phyloP scores from a whole-genome alignment of 1,284 basidiomycete species.

The Trichosporon sp. region DNA sequence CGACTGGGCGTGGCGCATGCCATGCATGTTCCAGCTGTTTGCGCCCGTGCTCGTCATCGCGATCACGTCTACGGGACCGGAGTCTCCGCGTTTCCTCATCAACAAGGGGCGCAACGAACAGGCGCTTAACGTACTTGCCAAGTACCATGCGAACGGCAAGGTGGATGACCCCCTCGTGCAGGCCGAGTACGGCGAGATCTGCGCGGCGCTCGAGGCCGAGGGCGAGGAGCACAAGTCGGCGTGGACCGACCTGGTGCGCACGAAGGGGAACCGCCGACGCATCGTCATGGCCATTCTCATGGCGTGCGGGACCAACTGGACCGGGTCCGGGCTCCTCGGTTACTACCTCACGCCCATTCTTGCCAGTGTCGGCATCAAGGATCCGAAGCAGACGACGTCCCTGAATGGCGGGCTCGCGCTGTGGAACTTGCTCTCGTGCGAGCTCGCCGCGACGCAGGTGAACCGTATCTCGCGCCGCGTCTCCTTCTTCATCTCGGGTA shows the following conservation, averaged over 20 bases:
- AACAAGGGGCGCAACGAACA: slow-evolving; percentile 62
- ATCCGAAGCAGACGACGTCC: slow-evolving; percentile 35
- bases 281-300: slow-evolving; percentile 35
- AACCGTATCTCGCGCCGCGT: slow-evolving; percentile 31
- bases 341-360: slow-evolving; percentile 43
- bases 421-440: slow-evolving; percentile 32
- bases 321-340: slow-evolving; percentile 40
- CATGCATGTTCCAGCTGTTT: slow-evolving; percentile 20
- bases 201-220: slow-evolving; percentile 51
- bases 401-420: slow-evolving; percentile 34
- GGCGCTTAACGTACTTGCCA: slow-evolving; percentile 63
- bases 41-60: slow-evolving; percentile 12
- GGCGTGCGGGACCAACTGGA: slow-evolving; percentile 30
- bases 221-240: slow-evolving; percentile 28
- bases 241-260: slow-evolving; percentile 44
- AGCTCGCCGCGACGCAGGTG: slow-evolving; percentile 22
- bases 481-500: slow-evolving; percentile 33
- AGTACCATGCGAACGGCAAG: slow-evolving; percentile 63
- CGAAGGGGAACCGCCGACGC: slow-evolving; percentile 57
- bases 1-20: slow-evolving; percentile 22
- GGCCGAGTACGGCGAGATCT: slow-evolving; percentile 57
- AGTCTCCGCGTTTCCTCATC: slow-evolving; percentile 70
- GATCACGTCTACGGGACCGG: slow-evolving; percentile 58
- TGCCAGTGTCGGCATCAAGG: slow-evolving; percentile 36
- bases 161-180: slow-evolving; percentile 52